Evolutionary conservation across 208 protist genomes (phyloP).

Genomic region (Trypanosoma vivax): DNA sequence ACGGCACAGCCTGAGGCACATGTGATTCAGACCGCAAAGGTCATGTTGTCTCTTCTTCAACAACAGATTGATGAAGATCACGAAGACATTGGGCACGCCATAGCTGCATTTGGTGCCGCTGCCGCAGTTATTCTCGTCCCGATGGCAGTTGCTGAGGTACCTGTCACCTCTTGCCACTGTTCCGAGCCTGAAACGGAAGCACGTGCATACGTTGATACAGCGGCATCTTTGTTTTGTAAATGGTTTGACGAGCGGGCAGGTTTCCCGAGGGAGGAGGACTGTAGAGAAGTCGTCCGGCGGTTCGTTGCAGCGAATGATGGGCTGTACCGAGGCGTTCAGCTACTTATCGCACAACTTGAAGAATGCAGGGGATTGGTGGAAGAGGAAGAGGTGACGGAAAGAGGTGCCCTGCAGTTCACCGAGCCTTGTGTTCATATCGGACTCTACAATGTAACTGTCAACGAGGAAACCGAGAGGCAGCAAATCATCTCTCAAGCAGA

Average conservation of each 20-base stretch:
- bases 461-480: constrained; percentile 8
- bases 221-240: constrained; percentile 5
- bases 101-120: background rate
- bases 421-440: constrained; percentile 9
- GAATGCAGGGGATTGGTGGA: constrained; percentile 21
- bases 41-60: background rate
- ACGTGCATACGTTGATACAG: constrained; percentile 5
- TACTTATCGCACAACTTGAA: constrained; percentile 21
- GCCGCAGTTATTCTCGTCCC: background rate
- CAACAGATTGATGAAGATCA: background rate
- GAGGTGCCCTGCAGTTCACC: background rate
- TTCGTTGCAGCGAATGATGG: constrained; percentile 14
- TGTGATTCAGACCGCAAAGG: background rate
- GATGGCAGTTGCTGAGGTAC: background rate
- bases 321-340: constrained; percentile 16
- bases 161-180: background rate
- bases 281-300: constrained; percentile 26
- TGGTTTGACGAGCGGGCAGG: constrained; percentile 30
- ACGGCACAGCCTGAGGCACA: background rate
- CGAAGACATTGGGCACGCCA: background rate
- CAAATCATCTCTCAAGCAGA: constrained; percentile 8
- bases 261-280: constrained; percentile 22
- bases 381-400: constrained; percentile 10
- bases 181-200: background rate
- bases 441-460: background rate